Percentiles rank a stretch among this genome's conserved stretches.
Evolutionary conservation across 345 rosid genomes (phyloP).

Genomic region (Gynandropsis gynandra): DNA sequence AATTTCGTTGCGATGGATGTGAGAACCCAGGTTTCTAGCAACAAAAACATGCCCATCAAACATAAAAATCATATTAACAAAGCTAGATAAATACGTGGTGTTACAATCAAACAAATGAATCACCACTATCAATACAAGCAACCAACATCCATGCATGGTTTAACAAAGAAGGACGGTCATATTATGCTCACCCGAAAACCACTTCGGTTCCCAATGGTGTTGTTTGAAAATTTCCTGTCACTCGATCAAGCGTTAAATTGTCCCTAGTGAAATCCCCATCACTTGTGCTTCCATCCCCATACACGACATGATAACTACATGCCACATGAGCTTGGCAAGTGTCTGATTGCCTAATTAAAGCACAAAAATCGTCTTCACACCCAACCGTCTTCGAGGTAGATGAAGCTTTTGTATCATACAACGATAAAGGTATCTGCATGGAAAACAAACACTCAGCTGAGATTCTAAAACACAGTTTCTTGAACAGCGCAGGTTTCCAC

Average conservation of each 20-base stretch:
- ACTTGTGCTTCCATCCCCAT: conserved; percentile 33
- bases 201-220: conserved; percentile 19
- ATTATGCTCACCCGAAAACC: conserved; percentile 24
- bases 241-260: conserved; percentile 22
- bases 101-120: background rate
- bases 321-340: conserved; percentile 19
- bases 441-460: background rate
- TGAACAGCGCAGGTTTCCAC: too few relatives aligned
- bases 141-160: background rate
- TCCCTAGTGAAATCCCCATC: conserved; percentile 28
- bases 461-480: background rate
- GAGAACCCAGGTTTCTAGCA: too few relatives aligned
- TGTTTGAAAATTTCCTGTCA: conserved; percentile 24
- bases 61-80: too few relatives aligned
- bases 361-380: conserved; percentile 25
- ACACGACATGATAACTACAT: conserved; percentile 28
- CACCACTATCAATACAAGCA: background rate
- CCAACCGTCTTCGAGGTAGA: conserved; percentile 17
- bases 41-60: too few relatives aligned
- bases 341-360: conserved; percentile 16
- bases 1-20: too few relatives aligned
- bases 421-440: conserved; percentile 46
- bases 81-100: too few relatives aligned
- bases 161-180: background rate
- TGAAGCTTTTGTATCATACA: conserved; percentile 22